A percentile compares a stretch with the other conserved stretches of the same genome.
Conservation (phyloP, 83 land plant species). For the Thuja plicata region DNA sequence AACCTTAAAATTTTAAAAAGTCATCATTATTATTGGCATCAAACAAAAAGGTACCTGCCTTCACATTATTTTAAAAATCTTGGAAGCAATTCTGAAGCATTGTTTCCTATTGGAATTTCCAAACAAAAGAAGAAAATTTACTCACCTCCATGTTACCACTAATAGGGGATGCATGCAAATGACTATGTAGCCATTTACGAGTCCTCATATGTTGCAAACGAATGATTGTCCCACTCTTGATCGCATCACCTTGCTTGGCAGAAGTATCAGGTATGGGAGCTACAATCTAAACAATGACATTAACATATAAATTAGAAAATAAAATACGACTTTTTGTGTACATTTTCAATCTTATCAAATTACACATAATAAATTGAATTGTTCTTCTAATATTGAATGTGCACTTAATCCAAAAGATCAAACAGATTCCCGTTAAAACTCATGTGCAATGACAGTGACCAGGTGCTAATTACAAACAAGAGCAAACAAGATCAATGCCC, state of each 20-base stretch:
- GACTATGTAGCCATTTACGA: conserved; percentile 95
- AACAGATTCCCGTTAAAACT: not conserved
- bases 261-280: conserved; percentile 52
- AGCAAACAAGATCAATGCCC: not conserved
- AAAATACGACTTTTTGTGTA: not conserved
- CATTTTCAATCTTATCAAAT: not conserved
- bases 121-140: conserved; percentile 3
- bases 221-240: conserved; percentile 60
- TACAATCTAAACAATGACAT: conserved; percentile 58
- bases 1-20: not conserved
- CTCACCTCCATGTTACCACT: conserved; percentile 90
- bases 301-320: not conserved
- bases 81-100: not conserved
- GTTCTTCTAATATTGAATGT: too few relatives aligned
- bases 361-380: not conserved
- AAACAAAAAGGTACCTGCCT: not conserved
- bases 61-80: not conserved
- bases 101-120: not conserved
- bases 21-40: not conserved
- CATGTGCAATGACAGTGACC: not conserved
- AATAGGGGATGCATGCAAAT: conserved; percentile 90
- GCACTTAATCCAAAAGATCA: not conserved
- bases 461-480: not conserved
- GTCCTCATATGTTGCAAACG: conserved; percentile 93
- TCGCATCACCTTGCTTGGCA: conserved; percentile 78